Percentiles rank a stretch among this genome's conserved stretches.
Conservation (phyloP, 2,329 filamentous ascomycete genomes). For the Aciculosporium take region DNA sequence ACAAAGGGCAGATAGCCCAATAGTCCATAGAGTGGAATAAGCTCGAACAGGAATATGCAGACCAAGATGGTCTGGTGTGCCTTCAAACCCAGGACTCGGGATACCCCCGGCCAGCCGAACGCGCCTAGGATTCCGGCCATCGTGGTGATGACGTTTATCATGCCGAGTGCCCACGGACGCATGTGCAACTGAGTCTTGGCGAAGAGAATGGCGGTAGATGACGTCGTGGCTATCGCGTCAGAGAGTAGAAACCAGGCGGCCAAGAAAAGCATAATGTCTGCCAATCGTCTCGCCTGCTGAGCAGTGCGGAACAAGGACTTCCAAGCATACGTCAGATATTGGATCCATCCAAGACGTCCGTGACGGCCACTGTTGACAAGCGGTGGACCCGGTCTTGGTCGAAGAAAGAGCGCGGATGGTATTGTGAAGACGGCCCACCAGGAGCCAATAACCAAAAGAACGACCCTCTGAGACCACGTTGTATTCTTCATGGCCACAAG, state of each 20-base stretch:
- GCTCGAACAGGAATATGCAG: conserved; percentile 81
- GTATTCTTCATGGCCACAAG: conserved; percentile 60
- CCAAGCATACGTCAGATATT: conserved; percentile 77
- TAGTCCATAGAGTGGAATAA: conserved; percentile 85
- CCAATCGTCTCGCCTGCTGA: conserved; percentile 54
- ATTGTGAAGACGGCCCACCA: conserved; percentile 95
- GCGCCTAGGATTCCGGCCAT: conserved; percentile 72
- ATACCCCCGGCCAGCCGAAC: conserved; percentile 76
- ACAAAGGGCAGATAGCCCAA: conserved; percentile 77
- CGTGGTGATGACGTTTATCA: conserved; percentile 91
- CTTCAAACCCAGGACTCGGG: conserved; percentile 50
- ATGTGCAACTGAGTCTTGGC: conserved; percentile 88
- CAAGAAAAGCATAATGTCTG: conserved; percentile 66
- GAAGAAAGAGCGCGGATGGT: conserved; percentile 74
- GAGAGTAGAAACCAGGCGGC: conserved; percentile 88
- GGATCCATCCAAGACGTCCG: conserved; percentile 36
- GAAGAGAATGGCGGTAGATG: conserved; percentile 86
- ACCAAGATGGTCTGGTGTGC: conserved; percentile 81
- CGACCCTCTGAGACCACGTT: conserved; percentile 73
- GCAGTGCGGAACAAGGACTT: conserved; percentile 69
- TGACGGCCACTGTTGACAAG: conserved; percentile 33
- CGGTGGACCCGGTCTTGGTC: conserved; percentile 77
- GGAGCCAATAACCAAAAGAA: conserved; percentile 69
- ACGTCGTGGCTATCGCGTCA: conserved; percentile 88
- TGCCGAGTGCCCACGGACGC: conserved; percentile 70